A percentile compares a stretch with the other conserved stretches of the same genome.
These are phyloP conservation scores for Sedum album DNA, from an alignment of 164 flowering plant species.

Conservation along the genomic window DNA sequence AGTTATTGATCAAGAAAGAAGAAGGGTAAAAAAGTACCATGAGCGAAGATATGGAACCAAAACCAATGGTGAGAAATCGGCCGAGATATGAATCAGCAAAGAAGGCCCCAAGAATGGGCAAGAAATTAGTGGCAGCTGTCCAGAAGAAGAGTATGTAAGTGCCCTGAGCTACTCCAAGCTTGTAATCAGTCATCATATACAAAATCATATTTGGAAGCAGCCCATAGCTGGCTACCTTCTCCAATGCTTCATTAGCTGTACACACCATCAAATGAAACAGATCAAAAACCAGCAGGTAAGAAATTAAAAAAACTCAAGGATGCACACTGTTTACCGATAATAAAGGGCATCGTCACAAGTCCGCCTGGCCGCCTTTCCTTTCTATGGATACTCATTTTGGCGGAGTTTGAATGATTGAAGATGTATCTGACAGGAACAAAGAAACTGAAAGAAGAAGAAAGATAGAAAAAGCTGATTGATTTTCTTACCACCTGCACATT, in stretches of 20 bases:
- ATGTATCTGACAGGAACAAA: not conserved
- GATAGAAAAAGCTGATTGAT: not conserved
- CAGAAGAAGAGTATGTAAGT: constrained; percentile 40
- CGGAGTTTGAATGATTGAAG: not conserved
- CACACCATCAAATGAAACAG: not conserved
- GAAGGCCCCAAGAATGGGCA: constrained; percentile 54
- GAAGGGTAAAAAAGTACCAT: constrained; percentile 23
- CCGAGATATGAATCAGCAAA: constrained; percentile 67
- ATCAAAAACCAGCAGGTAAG: not conserved
- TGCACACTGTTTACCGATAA: constrained; percentile 1
- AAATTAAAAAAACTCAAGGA: not conserved
- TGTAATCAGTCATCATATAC: constrained; percentile 42
- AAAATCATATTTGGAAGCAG: constrained; percentile 55
- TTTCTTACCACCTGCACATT: constrained; percentile 3
- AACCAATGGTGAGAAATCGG: constrained; percentile 46
- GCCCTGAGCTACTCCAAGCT: constrained; percentile 31
- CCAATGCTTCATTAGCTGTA: constrained; percentile 65
- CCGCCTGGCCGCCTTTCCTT: not conserved
- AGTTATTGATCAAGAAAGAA: not conserved
- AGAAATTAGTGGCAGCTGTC: constrained; percentile 53
- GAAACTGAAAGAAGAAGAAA: not conserved
- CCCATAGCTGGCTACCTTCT: constrained; percentile 66
- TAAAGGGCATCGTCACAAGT: constrained; percentile 9
- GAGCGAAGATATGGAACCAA: constrained; percentile 47
- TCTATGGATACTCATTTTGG: not conserved